Base-by-base conservation (phyloP, 1,139 yeast genomes). In the Blastobotrys persicus region DNA sequence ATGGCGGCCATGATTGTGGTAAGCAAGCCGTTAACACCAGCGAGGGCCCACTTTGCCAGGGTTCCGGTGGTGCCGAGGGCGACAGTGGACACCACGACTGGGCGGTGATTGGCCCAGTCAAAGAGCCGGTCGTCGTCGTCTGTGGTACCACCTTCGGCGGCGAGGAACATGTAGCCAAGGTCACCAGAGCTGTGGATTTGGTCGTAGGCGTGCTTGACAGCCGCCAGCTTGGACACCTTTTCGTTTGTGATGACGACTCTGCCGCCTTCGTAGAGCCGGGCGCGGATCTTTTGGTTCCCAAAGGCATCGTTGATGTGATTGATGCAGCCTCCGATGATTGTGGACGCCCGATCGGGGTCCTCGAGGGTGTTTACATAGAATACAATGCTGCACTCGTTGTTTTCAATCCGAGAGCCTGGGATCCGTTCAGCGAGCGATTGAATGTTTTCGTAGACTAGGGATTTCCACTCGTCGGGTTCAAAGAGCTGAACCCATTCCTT, bases 241-340 rank as follows among this genome's bases (percentile, higher is more conserved):
- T 58, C 57, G 41, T 58, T 57, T 7, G 59, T 52, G 34, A 63
- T 59, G 14, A 58, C 55, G 4, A 63, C 56, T 42, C 51, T 55
- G 18, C 57, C 79, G 56, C 80, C 79, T 54, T 84, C 80, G 49
- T 84, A 78, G 46, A 87, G 74, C 20, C 86, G 79, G 1, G 97
- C 96, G 66, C 88, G 96, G 6, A 89, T 75, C 28, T 84, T 85
- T 45, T 76, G 79, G 19, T 70, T 71, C 14, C 78, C 77, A 63
- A 81, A 88, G 23, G 85, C 71, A 34, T 85, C 94, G 66, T 91
- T 89, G 50, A 91, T 81, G 64, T 89, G 92, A 35, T 89, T 84
- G 48, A 89, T 83, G 51, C 87, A 78, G 59, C 89, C 97, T 42
- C 97, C 97, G 71, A 88, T 79, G 13, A 84, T 77, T 47, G 81